Evolutionary conservation across 164 flowering plant genomes (phyloP).

Genomic region (Macadamia tetraphylla): DNA sequence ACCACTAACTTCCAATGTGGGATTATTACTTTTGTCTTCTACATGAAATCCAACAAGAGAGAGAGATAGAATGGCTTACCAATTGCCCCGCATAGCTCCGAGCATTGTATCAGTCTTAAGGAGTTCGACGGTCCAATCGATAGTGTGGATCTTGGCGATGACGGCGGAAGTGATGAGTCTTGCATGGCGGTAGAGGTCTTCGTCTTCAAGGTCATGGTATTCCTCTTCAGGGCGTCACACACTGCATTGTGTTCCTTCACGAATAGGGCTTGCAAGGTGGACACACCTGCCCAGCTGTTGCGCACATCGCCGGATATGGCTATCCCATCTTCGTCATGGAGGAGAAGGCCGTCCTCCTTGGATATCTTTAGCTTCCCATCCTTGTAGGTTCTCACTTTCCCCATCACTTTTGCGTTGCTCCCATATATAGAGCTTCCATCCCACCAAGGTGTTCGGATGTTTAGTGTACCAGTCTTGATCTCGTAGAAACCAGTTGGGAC

Average conservation of each 20-base stretch:
- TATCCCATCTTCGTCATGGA: slow-evolving; percentile 36
- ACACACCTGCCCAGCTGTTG: slow-evolving; percentile 52
- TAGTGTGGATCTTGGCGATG: slow-evolving; percentile 51
- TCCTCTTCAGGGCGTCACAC: no score
- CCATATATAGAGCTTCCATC: slow-evolving; percentile 61
- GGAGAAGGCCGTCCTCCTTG: not conserved
- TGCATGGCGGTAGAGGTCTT: slow-evolving; percentile 32
- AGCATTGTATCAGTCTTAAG: slow-evolving; percentile 35
- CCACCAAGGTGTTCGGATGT: slow-evolving; percentile 41
- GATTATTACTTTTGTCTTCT: no score
- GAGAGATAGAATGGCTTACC: slow-evolving; percentile 19
- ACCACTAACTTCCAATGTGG: no score
- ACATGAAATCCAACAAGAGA: no score
- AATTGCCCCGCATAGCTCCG: slow-evolving; percentile 44
- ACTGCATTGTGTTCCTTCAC: slow-evolving; percentile 43
- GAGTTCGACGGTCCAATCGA: slow-evolving; percentile 53
- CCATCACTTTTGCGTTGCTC: slow-evolving; percentile 26
- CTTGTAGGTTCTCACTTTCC: slow-evolving; percentile 41
- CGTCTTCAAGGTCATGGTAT: no score
- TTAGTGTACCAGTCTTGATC: slow-evolving; percentile 25
- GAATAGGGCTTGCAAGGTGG: slow-evolving; percentile 45
- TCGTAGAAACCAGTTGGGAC: slow-evolving; percentile 20
- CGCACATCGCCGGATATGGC: slow-evolving; percentile 55
- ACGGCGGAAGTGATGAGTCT: slow-evolving; percentile 51
- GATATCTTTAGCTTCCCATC: slow-evolving; percentile 48